phyloP scores from a whole-genome alignment of 441 rosid genomes.

The Omphalea diandra region DNA sequence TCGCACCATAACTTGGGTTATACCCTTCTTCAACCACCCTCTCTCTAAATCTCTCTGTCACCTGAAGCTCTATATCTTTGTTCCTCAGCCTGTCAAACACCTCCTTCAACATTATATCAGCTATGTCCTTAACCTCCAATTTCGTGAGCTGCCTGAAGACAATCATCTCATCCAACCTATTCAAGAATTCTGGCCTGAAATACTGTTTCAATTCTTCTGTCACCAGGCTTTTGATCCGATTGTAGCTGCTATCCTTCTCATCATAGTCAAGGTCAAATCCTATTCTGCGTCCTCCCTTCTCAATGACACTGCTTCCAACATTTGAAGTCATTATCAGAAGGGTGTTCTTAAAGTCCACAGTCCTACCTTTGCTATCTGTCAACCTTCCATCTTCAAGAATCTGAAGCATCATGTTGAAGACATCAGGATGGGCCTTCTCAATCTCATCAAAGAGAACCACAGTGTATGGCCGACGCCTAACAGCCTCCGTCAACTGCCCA shows the following conservation, averaged over 20 bases:
- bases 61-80: slow-evolving; percentile 93
- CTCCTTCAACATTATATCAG: slow-evolving; percentile 92
- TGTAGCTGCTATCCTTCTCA: slow-evolving; percentile 92
- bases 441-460: slow-evolving; percentile 94
- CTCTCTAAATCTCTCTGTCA: slow-evolving; percentile 87
- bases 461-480: slow-evolving; percentile 90
- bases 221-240: slow-evolving; percentile 88
- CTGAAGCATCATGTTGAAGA: slow-evolving; percentile 99
- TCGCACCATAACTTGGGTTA: slow-evolving; percentile 94
- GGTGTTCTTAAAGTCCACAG: slow-evolving; percentile 96
- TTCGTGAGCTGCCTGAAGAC: slow-evolving; percentile 95
- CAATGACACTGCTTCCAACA: slow-evolving; percentile 93
- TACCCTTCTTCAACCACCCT: slow-evolving; percentile 96
- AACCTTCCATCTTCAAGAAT: slow-evolving; percentile 96
- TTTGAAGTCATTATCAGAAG: slow-evolving; percentile 97
- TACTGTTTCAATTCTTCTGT: slow-evolving; percentile 87
- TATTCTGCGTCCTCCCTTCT: slow-evolving; percentile 86
- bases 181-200: slow-evolving; percentile 94
- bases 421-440: slow-evolving; percentile 98
- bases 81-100: slow-evolving; percentile 74
- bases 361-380: slow-evolving; percentile 98
- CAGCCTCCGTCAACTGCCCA: slow-evolving; percentile 97
- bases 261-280: slow-evolving; percentile 95
- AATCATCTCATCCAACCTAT: slow-evolving; percentile 96
- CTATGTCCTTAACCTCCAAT: slow-evolving; percentile 93